Evolutionary conservation across 106 monocot genomes (phyloP), one percentile per base, ranked within the genome.

Genomic region (Agapanthus africanus): DNA sequence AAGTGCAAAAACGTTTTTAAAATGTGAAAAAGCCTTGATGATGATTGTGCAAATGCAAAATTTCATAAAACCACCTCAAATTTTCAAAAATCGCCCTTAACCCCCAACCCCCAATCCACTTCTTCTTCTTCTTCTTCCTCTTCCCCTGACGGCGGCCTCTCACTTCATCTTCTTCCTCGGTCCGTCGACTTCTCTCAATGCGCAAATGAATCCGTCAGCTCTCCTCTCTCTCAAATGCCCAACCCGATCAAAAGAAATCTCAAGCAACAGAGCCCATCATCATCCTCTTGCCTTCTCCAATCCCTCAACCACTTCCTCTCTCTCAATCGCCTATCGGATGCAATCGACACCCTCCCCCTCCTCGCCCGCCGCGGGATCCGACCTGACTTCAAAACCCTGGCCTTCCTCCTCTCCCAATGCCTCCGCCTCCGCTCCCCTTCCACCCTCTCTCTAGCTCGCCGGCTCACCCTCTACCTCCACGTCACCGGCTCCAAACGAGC

Each of bases 301-400:
- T 73, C 77, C 63, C 73, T 93, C 72, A 72, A 66, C 72, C 74
- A 40, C 61, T 46, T 51, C 67, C 54, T 79, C 72, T 35, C 73
- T 49, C 33, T 18, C 34, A 71, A 64, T 67, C n/a, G 47, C 40
- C 74, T 87, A 59, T 51, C 33, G 37, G 36, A 67, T 40, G 81
- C 80, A 77, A 76, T 79, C 75, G 63, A 68, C 67, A 28, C 69
- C 63, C 81, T 82, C 61, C 78, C 83, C 40, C 23, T 76, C 70
- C 82, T 90, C 51, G 73, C 87, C 66, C 39, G 74, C 62, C 56
- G 70, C 31, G 88, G 84, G 66, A 37, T 82, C 69, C 82, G 84
- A 40, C 84, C 79, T 19, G 40, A 69, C 28, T 23, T 41, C 79
- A 4, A 27, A 51, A 36, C 72, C 38, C 73, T 87, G 56, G 54